These are phyloP conservation scores for Vanderwaltozyma tropicalis DNA, from an alignment of 805 yeast species.

Conservation along the genomic window DNA sequence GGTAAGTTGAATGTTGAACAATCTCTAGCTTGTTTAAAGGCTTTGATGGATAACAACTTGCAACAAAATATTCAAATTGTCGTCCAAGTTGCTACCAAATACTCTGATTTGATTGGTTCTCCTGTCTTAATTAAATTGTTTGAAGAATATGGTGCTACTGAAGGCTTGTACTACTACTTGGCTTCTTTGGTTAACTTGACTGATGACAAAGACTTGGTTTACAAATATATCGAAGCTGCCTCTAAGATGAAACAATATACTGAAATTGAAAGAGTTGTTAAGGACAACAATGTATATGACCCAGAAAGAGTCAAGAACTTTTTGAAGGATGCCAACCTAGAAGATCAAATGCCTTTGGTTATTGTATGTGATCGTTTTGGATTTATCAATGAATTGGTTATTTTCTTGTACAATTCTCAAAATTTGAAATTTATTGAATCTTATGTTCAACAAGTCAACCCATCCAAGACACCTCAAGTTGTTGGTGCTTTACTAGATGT, in stretches of 20 bases:
- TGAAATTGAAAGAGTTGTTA: slow-evolving; percentile 92
- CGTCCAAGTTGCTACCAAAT: slow-evolving; percentile 93
- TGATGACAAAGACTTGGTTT: slow-evolving; percentile 89
- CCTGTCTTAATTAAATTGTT: slow-evolving; percentile 75
- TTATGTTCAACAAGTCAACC: slow-evolving; percentile 95
- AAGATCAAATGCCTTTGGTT: slow-evolving; percentile 92
- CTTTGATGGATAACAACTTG: slow-evolving; percentile 67
- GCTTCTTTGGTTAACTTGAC: slow-evolving; percentile 88
- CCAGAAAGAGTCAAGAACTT: slow-evolving; percentile 97
- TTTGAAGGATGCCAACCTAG: slow-evolving; percentile 84
- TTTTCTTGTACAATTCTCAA: slow-evolving; percentile 90
- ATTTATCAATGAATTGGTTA: slow-evolving; percentile 85
- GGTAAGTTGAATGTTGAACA: slow-evolving; percentile 94
- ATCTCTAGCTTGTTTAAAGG: slow-evolving; percentile 75
- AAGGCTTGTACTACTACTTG: slow-evolving; percentile 90
- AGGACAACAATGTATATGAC: slow-evolving; percentile 88
- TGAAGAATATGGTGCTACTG: slow-evolving; percentile 85
- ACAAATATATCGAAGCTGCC: slow-evolving; percentile 92
- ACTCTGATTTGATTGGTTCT: slow-evolving; percentile 87
- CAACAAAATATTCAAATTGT: slow-evolving; percentile 86
- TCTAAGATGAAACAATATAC: slow-evolving; percentile 80
- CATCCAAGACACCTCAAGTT: slow-evolving; percentile 91
- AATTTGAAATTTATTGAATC: slow-evolving; percentile 95
- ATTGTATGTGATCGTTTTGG: slow-evolving; percentile 90
- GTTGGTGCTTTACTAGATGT: slow-evolving; percentile 93